Evolutionary conservation across 2,329 filamentous ascomycete genomes (phyloP), one percentile per base, ranked within the genome.

Genomic region (Sordariomycetes sp.): DNA sequence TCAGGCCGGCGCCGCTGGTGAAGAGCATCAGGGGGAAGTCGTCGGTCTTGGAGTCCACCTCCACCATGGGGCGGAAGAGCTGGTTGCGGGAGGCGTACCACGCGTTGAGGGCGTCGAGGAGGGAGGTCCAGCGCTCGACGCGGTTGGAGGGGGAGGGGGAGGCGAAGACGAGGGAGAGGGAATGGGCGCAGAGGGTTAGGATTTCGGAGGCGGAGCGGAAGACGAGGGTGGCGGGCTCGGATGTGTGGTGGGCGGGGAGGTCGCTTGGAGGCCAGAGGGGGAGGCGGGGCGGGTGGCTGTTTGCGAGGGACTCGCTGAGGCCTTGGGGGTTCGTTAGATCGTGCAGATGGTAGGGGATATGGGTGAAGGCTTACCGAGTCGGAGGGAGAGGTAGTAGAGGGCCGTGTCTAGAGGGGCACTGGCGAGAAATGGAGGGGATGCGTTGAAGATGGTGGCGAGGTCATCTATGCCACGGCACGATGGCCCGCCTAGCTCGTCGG

Each of bases 1-100:
- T 65, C 20, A 81, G 65, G 0, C 74, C 67, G 14, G 70, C 70
- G 24, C 66, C 69, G 61, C 66, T 73, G 56, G 70, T 72, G 59
- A 72, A 73, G 20, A 73, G 66, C n/a, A 74, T 56, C 0, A 67
- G 60, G 1, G 71, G 71, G 54, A 73, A 72, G 0, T 69, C 62
- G 22, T 64, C 63, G 2, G 67, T 65, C 50, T 63, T 62, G 14
- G 66, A 63, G 20, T 55, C 54, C 5, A 55, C 32, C 54, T 72
- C 70, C 25, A 67, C 62, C 62, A 73, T 67, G 34, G 71, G 68
- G 34, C 66, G 66, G 56, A 71, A 69, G 57, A 68, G 64, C 32
- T 66, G 63, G 22, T 68, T 65, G 1, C 71, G 68, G 24, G 61
- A 65, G 22, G 60, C 60, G 57, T 70, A 71, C 71, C 71, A 73